Conservation (phyloP, 2,329 filamentous ascomycete genomes). For the Oidium heveae region DNA sequence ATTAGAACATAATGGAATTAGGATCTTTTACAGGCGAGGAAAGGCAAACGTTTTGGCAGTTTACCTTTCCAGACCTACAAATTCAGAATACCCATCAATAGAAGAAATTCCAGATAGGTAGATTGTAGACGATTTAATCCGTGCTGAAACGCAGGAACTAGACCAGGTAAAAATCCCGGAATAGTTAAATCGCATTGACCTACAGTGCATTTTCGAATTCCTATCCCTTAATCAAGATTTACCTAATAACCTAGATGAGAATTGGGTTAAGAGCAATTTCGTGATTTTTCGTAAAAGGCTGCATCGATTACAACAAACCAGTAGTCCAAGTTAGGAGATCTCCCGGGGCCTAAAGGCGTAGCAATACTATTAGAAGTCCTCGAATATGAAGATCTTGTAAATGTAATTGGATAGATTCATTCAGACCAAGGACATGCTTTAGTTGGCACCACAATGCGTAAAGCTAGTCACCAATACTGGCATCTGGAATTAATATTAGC, state of each 20-base stretch:
- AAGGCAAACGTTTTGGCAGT: background rate
- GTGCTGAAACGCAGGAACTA: background rate
- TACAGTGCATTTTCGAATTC: background rate
- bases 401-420: background rate
- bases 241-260: background rate
- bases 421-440: background rate
- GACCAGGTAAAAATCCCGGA: background rate
- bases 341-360: background rate
- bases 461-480: background rate
- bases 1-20: background rate
- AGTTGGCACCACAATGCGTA: background rate
- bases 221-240: background rate
- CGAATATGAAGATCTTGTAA: background rate
- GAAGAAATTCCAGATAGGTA: no score
- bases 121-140: background rate
- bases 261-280: background rate
- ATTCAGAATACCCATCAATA: background rate
- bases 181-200: background rate
- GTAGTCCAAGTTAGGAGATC: background rate
- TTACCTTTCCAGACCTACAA: background rate
- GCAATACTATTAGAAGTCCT: background rate
- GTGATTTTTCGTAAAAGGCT: background rate
- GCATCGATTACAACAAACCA: no score
- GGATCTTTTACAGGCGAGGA: background rate
- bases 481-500: background rate